A percentile compares a stretch with the other conserved stretches of the same genome.
Conservation (phyloP, 352 stramenopile genomes). For the Labyrinthula sp. region DNA sequence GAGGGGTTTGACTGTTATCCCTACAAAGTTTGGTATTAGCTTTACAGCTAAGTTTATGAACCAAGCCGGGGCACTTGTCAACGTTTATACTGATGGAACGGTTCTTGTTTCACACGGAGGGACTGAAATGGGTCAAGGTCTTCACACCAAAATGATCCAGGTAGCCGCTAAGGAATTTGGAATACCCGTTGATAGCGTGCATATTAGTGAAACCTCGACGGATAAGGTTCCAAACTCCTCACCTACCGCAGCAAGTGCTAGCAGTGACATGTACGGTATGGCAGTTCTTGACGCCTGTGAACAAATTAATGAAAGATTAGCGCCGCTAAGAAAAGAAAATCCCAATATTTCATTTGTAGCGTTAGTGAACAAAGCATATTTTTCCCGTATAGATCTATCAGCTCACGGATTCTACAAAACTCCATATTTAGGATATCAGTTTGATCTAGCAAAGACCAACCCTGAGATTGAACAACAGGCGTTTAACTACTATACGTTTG, state of each 20-base stretch:
- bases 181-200: conserved; percentile 65
- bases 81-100: conserved; percentile 80
- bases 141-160: conserved; percentile 81
- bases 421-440: conserved; percentile 63
- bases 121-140: conserved; percentile 88
- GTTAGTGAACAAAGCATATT: conserved; percentile 62
- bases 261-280: conserved; percentile 86
- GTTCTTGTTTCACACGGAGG: conserved; percentile 78
- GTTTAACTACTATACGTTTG: conserved; percentile 89
- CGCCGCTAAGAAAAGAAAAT: conserved; percentile 53
- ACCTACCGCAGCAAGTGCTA: conserved; percentile 75
- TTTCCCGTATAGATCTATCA: conserved; percentile 70
- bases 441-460: conserved; percentile 57
- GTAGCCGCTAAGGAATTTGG: conserved; percentile 66
- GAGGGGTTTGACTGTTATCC: conserved; percentile 54
- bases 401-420: conserved; percentile 84
- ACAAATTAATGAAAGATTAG: conserved; percentile 68
- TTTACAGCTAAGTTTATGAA: conserved; percentile 93
- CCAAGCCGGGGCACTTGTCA: conserved; percentile 73
- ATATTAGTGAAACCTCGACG: conserved; percentile 75
- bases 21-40: conserved; percentile 77
- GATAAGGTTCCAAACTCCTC: conserved; percentile 79
- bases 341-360: conserved; percentile 46
- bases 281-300: conserved; percentile 78
- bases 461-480: conserved; percentile 56